Base-by-base conservation (phyloP, 148 eudicot genomes). In the Cornus kousa region DNA sequence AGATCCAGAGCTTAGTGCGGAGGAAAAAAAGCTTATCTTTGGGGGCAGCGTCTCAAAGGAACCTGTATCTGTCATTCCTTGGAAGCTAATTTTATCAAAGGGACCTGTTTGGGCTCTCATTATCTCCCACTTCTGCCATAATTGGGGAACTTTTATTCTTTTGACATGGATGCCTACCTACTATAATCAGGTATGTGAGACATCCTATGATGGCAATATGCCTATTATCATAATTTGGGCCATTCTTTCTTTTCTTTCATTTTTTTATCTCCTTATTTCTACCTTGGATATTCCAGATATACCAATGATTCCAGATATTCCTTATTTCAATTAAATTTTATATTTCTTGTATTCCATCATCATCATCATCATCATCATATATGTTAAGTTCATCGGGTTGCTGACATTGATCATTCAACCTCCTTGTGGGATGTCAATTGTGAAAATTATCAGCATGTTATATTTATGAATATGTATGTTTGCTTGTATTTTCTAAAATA, bases 91-190 rank as follows among this genome's bases (percentile, higher is more conserved):
- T 80, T 86, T 96, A 76, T 92, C 99, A 57, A 96, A 96, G 85
- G 87, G 88, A 78, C 95, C 98, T 32, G 98, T 96, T 48, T 96
- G 99, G 99, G 99, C 99, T 75, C 97, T 96, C 76, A 96, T 96
- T 57, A 82, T 96, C 78, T 96, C 99, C 85, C 99, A 96, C 84
- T 96, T 96, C 75, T 96, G 99, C 82, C 99, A 96, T 83, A 96
- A 96, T 57, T 96, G 98, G 99, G 99, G 98, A 82, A 96, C 99
- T 46, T 96, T 96, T 83, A 96, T 96, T 84, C 94, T 96, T 60
- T 82, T 96, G 77, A 96, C 99, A 65, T 96, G 99, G 99, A 96
- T 96, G 99, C 99, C 98, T 12, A 96, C 99, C 16, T 96, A 96
- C 84, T 96, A 93, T 73, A 91, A 90, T 89, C 97, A 93, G 97